Conservation (phyloP, 306 rosid genomes). For the Acacia confusa region DNA sequence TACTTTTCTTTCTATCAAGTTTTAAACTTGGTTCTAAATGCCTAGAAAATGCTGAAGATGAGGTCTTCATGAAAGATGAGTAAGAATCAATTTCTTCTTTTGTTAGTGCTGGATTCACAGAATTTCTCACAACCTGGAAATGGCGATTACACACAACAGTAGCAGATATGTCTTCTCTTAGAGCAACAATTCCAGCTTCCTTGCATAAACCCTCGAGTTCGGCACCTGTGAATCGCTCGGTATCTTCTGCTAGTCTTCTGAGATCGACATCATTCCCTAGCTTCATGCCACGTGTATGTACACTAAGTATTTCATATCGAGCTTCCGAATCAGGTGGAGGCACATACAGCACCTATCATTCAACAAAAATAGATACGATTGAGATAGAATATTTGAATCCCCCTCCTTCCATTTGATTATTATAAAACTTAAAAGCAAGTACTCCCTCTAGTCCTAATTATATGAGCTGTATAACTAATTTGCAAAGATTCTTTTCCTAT, state of each 20-base stretch:
- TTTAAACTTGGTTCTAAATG: slow-evolving; percentile 31
- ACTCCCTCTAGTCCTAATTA: no score
- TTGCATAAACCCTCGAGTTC: slow-evolving; percentile 81
- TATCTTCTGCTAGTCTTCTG: slow-evolving; percentile 62
- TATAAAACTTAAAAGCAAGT: no score
- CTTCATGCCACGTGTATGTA: slow-evolving; percentile 73
- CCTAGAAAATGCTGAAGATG: slow-evolving; percentile 35
- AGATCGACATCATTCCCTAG: slow-evolving; percentile 64
- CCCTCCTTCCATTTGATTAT: not conserved
- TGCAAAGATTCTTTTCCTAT: no score
- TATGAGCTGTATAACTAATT: no score
- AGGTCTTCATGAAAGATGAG: slow-evolving; percentile 57
- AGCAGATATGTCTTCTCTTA: slow-evolving; percentile 76
- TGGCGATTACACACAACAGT: slow-evolving; percentile 57
- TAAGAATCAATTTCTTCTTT: slow-evolving; percentile 51
- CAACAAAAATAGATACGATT: slow-evolving; percentile 21
- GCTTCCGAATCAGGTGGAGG: slow-evolving; percentile 91
- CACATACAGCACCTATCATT: slow-evolving; percentile 77
- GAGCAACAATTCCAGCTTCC: slow-evolving; percentile 86
- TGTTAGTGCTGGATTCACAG: slow-evolving; percentile 70
- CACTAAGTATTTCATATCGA: slow-evolving; percentile 71
- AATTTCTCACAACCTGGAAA: slow-evolving; percentile 61
- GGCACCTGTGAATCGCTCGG: slow-evolving; percentile 89
- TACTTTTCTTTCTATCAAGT: slow-evolving; percentile 3
- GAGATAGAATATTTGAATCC: slow-evolving; percentile 13